A percentile compares a stretch with the other conserved stretches of the same genome.
Evolutionary conservation across 441 rosid species (phyloP).

Genomic region (Corymbia citriodora): DNA sequence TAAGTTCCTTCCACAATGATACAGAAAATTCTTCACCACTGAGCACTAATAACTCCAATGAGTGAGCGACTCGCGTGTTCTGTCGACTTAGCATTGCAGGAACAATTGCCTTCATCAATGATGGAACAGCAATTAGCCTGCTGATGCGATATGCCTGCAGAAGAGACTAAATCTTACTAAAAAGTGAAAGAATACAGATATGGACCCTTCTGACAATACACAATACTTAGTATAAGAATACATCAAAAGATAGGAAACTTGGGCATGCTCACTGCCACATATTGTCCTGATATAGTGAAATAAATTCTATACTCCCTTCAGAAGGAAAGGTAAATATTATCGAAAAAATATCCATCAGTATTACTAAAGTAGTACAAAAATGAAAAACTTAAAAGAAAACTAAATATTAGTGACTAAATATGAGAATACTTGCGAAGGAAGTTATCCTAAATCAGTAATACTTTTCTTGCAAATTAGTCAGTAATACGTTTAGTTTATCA

Average conservation of each 20-base stretch:
- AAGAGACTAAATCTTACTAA: not conserved
- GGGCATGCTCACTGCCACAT: not conserved
- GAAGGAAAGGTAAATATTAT: not conserved
- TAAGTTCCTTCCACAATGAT: slow-evolving; percentile 69
- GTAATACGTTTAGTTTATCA: not conserved
- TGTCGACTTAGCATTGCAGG: slow-evolving; percentile 55
- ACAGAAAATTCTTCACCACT: slow-evolving; percentile 85
- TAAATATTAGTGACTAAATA: not conserved
- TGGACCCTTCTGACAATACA: not conserved
- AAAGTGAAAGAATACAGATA: not conserved
- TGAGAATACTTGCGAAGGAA: not conserved
- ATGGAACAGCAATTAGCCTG: slow-evolving; percentile 79
- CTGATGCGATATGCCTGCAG: slow-evolving; percentile 64
- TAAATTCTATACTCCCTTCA: not conserved
- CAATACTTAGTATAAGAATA: not conserved
- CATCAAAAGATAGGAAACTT: not conserved
- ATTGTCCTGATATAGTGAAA: not conserved
- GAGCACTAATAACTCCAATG: slow-evolving; percentile 66
- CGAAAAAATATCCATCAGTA: not conserved
- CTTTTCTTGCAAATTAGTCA: not conserved
- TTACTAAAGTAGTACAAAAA: not conserved
- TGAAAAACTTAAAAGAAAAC: not conserved
- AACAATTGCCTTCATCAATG: slow-evolving; percentile 68
- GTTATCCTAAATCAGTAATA: not conserved
- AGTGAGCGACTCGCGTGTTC: slow-evolving; percentile 25